A percentile compares a stretch with the other conserved stretches of the same genome.
Evolutionary conservation across 2,329 filamentous ascomycete species (phyloP).

Genomic region (Clonostachys byssicola): DNA sequence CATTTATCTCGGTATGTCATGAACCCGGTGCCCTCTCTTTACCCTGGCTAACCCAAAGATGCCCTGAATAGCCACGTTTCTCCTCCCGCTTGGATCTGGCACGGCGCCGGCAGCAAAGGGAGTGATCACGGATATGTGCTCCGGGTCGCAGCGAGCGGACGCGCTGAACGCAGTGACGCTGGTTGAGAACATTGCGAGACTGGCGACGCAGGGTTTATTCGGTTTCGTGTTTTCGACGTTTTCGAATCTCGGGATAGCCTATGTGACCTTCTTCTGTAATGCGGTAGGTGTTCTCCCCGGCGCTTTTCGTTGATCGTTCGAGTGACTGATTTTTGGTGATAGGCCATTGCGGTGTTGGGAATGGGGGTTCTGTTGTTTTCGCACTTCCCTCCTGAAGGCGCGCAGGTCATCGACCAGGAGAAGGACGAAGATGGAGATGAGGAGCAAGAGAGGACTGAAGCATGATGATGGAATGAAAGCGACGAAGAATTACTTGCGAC

Average conservation of each 20-base stretch:
- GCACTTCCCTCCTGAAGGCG: constrained; percentile 33
- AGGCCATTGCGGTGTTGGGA: constrained; percentile 46
- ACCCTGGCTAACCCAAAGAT: background rate
- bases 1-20: constrained; percentile 52
- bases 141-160: constrained; percentile 56
- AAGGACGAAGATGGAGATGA: constrained; percentile 5
- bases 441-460: background rate
- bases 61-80: constrained; percentile 43
- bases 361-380: constrained; percentile 34
- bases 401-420: constrained; percentile 21
- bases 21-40: background rate
- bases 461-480: no score
- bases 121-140: constrained; percentile 68
- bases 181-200: constrained; percentile 63
- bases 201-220: constrained; percentile 62
- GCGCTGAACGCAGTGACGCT: constrained; percentile 66
- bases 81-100: constrained; percentile 66
- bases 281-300: constrained; percentile 36
- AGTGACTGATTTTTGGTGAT: background rate
- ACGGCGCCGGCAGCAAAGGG: constrained; percentile 68
- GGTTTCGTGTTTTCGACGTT: constrained; percentile 63
- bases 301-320: background rate
- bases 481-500: no score
- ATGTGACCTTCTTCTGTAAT: constrained; percentile 65
- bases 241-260: constrained; percentile 52